Percentiles rank a stretch among this genome's conserved stretches.
These are phyloP conservation scores for Fusarium sp. DNA, from an alignment of 2,329 filamentous ascomycete species.

Conservation along the genomic window DNA sequence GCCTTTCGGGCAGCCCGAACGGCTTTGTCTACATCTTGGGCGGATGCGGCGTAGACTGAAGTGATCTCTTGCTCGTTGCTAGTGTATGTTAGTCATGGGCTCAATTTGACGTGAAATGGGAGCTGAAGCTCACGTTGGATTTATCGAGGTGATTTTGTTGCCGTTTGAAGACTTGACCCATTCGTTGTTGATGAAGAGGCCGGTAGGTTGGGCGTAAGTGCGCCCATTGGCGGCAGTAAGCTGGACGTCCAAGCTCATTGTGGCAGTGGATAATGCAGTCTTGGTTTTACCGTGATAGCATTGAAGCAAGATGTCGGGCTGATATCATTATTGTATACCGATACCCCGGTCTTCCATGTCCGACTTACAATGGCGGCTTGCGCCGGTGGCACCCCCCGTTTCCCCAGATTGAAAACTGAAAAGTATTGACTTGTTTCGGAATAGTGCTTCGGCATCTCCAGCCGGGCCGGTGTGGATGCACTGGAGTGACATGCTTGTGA, in stretches of 20 bases:
- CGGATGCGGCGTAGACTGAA: constrained; percentile 48
- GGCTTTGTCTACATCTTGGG: constrained; percentile 49
- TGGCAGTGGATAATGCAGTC: constrained; percentile 4
- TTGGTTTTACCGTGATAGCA: background rate
- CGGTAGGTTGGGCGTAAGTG: constrained; percentile 73
- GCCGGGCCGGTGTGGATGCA: constrained; percentile 16
- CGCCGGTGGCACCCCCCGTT: background rate
- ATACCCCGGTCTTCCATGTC: background rate
- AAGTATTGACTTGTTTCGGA: constrained; percentile 17
- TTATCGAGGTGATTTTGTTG: constrained; percentile 68
- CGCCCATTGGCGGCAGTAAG: constrained; percentile 66
- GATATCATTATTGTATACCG: constrained; percentile 21
- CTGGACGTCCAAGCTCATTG: constrained; percentile 42
- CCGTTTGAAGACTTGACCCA: constrained; percentile 71
- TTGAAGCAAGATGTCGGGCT: constrained; percentile 14
- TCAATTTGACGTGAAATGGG: no score
- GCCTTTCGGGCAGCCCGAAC: constrained; percentile 68
- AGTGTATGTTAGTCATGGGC: background rate
- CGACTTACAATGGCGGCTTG: no score
- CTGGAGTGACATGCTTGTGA: constrained; percentile 8
- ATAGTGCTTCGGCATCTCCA: constrained; percentile 1
- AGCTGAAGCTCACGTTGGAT: constrained; percentile 53
- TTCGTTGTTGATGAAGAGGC: constrained; percentile 82
- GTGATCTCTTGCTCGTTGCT: constrained; percentile 50
- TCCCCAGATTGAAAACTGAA: background rate